Evolutionary conservation across 164 flowering plant genomes (phyloP).

Genomic region (Aristolochia californica): DNA sequence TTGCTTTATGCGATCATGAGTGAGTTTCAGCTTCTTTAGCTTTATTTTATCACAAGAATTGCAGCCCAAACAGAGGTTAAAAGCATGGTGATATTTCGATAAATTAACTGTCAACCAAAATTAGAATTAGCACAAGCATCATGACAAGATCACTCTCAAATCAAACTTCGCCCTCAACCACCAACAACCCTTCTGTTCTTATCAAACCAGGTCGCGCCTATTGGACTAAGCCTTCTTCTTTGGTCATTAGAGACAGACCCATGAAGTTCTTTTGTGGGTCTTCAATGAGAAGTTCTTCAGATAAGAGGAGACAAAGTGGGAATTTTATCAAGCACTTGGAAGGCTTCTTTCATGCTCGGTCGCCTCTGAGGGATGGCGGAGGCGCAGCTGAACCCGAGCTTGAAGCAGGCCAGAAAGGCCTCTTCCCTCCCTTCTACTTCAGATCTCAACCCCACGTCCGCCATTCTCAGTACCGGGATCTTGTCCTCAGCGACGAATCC

Average conservation of each 20-base stretch:
- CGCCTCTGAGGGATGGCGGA: slow-evolving; percentile 61
- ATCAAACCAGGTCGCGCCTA: background rate
- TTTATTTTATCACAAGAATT: too few species aligned
- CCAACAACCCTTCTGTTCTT: too few species aligned
- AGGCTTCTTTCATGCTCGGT: slow-evolving; percentile 80
- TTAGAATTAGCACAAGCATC: background rate
- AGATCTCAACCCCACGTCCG: slow-evolving; percentile 60
- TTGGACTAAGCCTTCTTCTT: background rate
- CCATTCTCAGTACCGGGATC: slow-evolving; percentile 46
- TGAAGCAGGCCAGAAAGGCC: slow-evolving; percentile 47
- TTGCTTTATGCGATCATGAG: too few species aligned
- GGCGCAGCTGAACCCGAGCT: slow-evolving; percentile 57
- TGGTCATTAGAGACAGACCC: background rate
- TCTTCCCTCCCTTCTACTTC: slow-evolving; percentile 89
- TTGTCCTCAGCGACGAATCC: slow-evolving; percentile 50
- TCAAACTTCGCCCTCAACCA: background rate
- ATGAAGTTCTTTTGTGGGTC: background rate
- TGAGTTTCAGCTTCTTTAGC: too few species aligned
- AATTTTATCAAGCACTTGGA: slow-evolving; percentile 66
- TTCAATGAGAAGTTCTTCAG: background rate
- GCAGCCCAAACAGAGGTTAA: too few species aligned
- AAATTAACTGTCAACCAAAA: background rate
- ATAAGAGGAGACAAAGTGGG: slow-evolving; percentile 17
- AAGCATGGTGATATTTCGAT: background rate
- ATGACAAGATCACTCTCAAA: background rate